These are phyloP conservation scores for Cladobotryum protrusum DNA, from an alignment of 2,329 filamentous ascomycete species.

Conservation along the genomic window DNA sequence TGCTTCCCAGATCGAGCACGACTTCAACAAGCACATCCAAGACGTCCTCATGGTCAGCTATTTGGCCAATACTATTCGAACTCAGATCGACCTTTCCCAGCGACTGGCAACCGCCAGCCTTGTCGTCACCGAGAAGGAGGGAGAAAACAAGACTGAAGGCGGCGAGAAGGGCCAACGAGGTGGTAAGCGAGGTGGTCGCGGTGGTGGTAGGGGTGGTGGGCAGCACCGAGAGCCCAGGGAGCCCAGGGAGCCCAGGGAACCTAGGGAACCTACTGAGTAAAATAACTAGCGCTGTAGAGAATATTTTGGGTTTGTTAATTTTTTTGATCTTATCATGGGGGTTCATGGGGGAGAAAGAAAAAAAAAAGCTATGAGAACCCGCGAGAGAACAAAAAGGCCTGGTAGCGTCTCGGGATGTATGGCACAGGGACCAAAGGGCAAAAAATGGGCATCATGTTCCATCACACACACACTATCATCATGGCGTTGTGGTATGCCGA, in stretches of 20 bases:
- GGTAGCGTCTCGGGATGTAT: constrained; percentile 17
- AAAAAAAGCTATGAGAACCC: constrained; percentile 2
- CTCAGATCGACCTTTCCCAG: constrained; percentile 97
- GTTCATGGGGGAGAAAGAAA: constrained; percentile 1
- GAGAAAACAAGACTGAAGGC: constrained; percentile 40
- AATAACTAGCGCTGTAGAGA: constrained; percentile 8
- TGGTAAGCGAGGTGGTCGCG: constrained; percentile 45
- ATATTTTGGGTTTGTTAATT: constrained; percentile 7
- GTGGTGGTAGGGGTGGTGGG: constrained; percentile 44
- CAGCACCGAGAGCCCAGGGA: constrained; percentile 46
- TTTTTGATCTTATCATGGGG: constrained; percentile 1
- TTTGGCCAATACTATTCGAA: constrained; percentile 96
- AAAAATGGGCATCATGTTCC: constrained; percentile 27
- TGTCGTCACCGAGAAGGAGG: constrained; percentile 42
- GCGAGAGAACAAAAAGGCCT: constrained; percentile 5
- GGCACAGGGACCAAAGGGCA: constrained; percentile 15
- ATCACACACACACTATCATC: constrained; percentile 24
- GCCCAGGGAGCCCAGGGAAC: constrained; percentile 36
- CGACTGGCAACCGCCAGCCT: constrained; percentile 77
- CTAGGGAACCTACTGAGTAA: constrained; percentile 28
- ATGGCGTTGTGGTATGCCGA: constrained; percentile 34
- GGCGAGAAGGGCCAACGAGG: constrained; percentile 42
- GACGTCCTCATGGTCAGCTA: constrained; percentile 98
- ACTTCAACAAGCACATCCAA: constrained; percentile 99
- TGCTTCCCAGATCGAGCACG: constrained; percentile 79